These are phyloP conservation scores for Spencermartinsiella europaea DNA, from an alignment of 805 yeast species.

Conservation along the genomic window DNA sequence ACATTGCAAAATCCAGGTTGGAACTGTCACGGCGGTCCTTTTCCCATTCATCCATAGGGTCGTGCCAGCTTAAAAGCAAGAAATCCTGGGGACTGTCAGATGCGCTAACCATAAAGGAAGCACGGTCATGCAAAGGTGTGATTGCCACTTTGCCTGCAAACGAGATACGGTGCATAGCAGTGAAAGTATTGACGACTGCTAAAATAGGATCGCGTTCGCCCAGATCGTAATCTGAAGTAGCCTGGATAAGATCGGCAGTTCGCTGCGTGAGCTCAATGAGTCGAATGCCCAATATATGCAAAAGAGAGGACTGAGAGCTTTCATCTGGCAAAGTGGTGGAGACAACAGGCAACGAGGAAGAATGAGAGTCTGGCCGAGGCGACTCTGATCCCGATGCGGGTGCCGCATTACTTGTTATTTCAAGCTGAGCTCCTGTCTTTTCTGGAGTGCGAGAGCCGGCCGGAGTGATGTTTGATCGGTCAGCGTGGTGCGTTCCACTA, in stretches of 20 bases:
- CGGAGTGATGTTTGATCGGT: conserved; percentile 8
- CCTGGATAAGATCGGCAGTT: conserved; percentile 64
- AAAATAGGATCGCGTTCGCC: conserved; percentile 14
- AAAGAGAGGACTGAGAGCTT: conserved; percentile 12
- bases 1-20: conserved; percentile 2
- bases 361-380: background rate
- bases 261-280: conserved; percentile 58
- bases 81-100: conserved; percentile 5
- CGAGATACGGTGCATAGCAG: conserved; percentile 15
- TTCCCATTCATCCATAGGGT: background rate
- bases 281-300: conserved; percentile 47
- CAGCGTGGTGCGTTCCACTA: conserved; percentile 16
- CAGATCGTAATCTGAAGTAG: conserved; percentile 39
- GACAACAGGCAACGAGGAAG: conserved; percentile 1
- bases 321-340: conserved; percentile 7
- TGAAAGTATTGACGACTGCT: conserved; percentile 15
- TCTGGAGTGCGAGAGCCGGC: too few species aligned
- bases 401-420: background rate
- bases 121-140: conserved; percentile 12
- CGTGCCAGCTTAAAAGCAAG: conserved; percentile 10
- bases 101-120: conserved; percentile 6
- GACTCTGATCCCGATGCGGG: background rate
- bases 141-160: conserved; percentile 14
- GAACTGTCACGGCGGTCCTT: background rate
- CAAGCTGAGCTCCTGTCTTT: background rate